Evolutionary conservation across 1,139 yeast genomes (phyloP), one percentile per base, ranked within the genome.

Genomic region (Yamadazyma dendronema): DNA sequence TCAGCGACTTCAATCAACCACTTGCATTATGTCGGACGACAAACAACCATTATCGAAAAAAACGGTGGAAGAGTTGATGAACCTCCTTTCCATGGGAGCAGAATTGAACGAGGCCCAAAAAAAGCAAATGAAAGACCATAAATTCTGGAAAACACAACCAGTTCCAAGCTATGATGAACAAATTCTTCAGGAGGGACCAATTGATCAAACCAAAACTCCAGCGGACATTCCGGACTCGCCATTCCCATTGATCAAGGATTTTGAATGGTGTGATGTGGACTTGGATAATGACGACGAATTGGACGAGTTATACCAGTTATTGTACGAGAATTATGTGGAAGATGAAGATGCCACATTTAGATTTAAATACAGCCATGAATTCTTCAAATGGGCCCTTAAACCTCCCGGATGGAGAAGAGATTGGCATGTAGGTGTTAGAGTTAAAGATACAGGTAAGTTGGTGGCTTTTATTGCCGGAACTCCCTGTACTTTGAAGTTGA

Each of bases 131-230:
- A 81, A 86, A 38, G 95, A 89, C 54, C 88, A 90, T 68, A 88
- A 87, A 64, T 92, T 92, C 63, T 92, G 99, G 99, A 86, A 85
- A 56, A 94, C 98, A 6, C 99, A 92, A 61, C 98, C 98, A 0
- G 98, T 94, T 14, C 77, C 90, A 4, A 70, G 73, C 19, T 81
- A 89, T 44, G 85, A 84, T 55, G 92, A 82, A 52, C 57, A 67
- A 38, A 70, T 86, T 33, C 73, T 67, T 10, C 54, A 67, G 14
- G 96, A 89, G 53, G 97, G 97, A 0, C 95, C 96, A 13, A 88
- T 92, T 50, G 95, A 89, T 48, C 47, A 53, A 28, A 40, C 50
- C 4, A 86, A 86, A 56, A 79, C 79, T 0, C 81, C 90, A 2
- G 84, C 62, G 3, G 90, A 89, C 42, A 77, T 92, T 23, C 78